Evolutionary conservation across 2,329 filamentous ascomycete genomes (phyloP).

Genomic region (Ascomycota sp.): DNA sequence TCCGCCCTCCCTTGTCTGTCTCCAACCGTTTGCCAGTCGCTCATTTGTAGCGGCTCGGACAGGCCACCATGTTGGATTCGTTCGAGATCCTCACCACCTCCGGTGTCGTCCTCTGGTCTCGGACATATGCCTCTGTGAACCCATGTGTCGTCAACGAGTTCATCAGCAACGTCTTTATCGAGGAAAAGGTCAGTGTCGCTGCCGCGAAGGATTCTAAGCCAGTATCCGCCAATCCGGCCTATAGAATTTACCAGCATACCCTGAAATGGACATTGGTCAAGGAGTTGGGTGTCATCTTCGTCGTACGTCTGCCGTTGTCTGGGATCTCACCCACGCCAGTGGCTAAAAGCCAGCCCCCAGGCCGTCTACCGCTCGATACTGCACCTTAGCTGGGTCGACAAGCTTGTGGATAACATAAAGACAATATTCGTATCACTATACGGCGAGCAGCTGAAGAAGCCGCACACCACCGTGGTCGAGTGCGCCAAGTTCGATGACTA

Average conservation of each 20-base stretch:
- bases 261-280: slow-evolving; percentile 86
- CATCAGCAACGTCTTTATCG: slow-evolving; percentile 93
- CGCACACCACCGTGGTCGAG: slow-evolving; percentile 57
- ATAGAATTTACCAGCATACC: slow-evolving; percentile 83
- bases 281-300: slow-evolving; percentile 86
- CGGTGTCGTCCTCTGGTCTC: slow-evolving; percentile 92
- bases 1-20: no score
- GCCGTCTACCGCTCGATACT: slow-evolving; percentile 92
- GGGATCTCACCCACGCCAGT: background rate
- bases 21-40: no score
- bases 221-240: slow-evolving; percentile 47
- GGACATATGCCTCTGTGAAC: slow-evolving; percentile 61
- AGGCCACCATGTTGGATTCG: slow-evolving; percentile 60
- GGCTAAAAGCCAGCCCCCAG: slow-evolving; percentile 22
- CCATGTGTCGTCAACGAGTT: slow-evolving; percentile 78
- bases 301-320: slow-evolving; percentile 30
- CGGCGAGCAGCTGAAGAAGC: slow-evolving; percentile 64
- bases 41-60: no score
- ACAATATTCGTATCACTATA: slow-evolving; percentile 85
- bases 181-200: slow-evolving; percentile 56
- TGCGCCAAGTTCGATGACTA: slow-evolving; percentile 74
- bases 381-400: slow-evolving; percentile 91
- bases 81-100: slow-evolving; percentile 95
- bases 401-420: slow-evolving; percentile 84
- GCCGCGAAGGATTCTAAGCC: slow-evolving; percentile 38